Base-by-base conservation (phyloP, 768 basidiomycete species). In the Chalciporus chontae region DNA sequence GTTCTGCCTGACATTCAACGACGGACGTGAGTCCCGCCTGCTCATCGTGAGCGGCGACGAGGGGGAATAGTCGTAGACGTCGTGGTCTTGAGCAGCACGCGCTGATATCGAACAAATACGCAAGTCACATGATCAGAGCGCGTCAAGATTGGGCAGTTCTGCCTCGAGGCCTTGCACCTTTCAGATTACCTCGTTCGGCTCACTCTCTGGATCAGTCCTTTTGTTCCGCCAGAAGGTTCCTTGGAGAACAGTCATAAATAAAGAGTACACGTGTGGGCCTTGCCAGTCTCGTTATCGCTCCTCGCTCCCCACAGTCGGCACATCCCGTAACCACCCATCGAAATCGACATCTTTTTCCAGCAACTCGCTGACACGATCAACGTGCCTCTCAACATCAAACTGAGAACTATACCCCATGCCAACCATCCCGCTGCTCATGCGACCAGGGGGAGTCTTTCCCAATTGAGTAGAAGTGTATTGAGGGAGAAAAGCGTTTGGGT, bases 1-100 rank as follows among this genome's bases (percentile, higher is more conserved):
- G 65, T 81, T 85, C 72, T 88, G 87, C 58, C 84, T 76, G 53
- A 70, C 73, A 45, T 76, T 79, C 55, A 83, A 71, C 26, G 85
- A 88, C 42, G 69, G 53, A 40, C 69, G 58, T 24, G 69, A 48
- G 59, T 68, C 67, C 55, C 67, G 60, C 49, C 69, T 55, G 37
- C 65, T 69, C 67, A 70, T 70, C 55, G 66, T 61, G 56, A 43
- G 50, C 59, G 21, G 43, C 52, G 36, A 46, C 50, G 58, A 60
- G 39, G 46, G 13, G 56, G 29, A 36, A 40, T 42, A 40, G 37
- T 11, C n/a, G 31, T 11, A n/a, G 34, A 15, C 3, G 48, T 56
- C 32, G 51, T 56, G 43, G 46, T 31, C 45, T 57, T 43, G 51
- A 45, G 21, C 42, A 53, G 52, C 66, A 69, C 64, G 61, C 63